Conservation (phyloP, 2,329 filamentous ascomycete species). For the Passalora sequoiae region DNA sequence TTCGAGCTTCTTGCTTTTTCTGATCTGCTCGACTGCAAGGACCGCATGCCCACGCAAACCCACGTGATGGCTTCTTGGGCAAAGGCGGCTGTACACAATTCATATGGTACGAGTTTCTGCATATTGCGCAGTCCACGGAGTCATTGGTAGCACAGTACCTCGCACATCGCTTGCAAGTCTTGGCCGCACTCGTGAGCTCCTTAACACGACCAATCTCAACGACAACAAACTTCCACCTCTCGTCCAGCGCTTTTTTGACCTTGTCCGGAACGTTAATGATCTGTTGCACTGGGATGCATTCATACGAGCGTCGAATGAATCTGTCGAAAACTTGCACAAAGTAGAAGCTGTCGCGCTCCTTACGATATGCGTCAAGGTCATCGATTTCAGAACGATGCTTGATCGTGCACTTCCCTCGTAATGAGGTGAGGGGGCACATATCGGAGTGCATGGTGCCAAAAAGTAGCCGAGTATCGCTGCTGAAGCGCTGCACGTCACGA, state of each 20-base stretch:
- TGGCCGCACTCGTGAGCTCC: constrained; percentile 91
- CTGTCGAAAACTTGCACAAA: constrained; percentile 97
- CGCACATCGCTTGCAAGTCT: constrained; percentile 88
- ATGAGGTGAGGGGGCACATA: constrained; percentile 81
- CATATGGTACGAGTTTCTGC: constrained; percentile 95
- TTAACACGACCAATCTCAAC: constrained; percentile 91
- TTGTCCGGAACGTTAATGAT: constrained; percentile 95
- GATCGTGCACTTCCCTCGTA: constrained; percentile 91
- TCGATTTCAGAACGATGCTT: constrained; percentile 80
- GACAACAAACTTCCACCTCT: constrained; percentile 93
- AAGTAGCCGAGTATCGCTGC: constrained; percentile 81
- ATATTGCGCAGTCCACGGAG: constrained; percentile 95
- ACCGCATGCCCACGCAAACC: constrained; percentile 96
- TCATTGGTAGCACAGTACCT: constrained; percentile 91
- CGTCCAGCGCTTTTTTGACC: constrained; percentile 92
- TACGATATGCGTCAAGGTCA: constrained; percentile 77
- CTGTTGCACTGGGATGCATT: constrained; percentile 83
- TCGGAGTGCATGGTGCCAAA: constrained; percentile 99
- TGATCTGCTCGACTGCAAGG: constrained; percentile 95
- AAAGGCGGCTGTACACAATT: constrained; percentile 89
- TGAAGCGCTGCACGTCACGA: constrained; percentile 89
- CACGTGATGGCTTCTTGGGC: constrained; percentile 91
- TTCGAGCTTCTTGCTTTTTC: constrained; percentile 80
- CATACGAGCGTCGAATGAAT: constrained; percentile 97
- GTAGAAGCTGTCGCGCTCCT: constrained; percentile 83